Percentiles rank a stretch among this genome's conserved stretches.
phyloP scores from a whole-genome alignment of 2,329 filamentous ascomycete species.

The Ascochyta lentis region DNA sequence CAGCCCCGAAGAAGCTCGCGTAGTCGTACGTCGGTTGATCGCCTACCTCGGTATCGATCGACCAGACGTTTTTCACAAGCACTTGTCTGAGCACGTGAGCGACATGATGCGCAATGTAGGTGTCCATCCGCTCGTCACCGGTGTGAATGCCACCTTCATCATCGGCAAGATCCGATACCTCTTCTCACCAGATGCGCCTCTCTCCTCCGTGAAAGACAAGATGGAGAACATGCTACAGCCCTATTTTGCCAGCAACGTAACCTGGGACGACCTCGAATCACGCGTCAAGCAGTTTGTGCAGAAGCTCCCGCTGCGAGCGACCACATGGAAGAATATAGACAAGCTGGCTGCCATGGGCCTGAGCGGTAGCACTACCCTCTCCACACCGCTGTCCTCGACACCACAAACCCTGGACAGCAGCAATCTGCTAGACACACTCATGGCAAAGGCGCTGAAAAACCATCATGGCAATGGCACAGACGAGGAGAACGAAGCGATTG shows the following conservation, averaged over 20 bases:
- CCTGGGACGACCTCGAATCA: slow-evolving; percentile 24
- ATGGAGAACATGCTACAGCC: slow-evolving; percentile 24
- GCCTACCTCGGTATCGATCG: slow-evolving; percentile 10
- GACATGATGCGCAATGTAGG: slow-evolving; percentile 22
- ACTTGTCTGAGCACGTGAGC: not conserved
- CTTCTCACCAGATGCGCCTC: slow-evolving; percentile 1
- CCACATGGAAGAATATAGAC: slow-evolving; percentile 27
- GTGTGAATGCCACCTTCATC: slow-evolving; percentile 32
- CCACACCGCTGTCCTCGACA: slow-evolving; percentile 1
- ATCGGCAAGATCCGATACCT: slow-evolving; percentile 27
- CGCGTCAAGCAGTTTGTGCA: slow-evolving; percentile 29
- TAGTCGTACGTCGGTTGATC: slow-evolving; percentile 30
- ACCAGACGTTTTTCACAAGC: not conserved
- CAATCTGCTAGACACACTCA: slow-evolving; percentile 23
- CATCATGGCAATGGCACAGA: slow-evolving; percentile 26
- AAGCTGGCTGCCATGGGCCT: slow-evolving; percentile 36
- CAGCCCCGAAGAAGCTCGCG: slow-evolving; percentile 29
- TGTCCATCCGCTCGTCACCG: slow-evolving; percentile 35
- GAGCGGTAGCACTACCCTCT: slow-evolving; percentile 16
- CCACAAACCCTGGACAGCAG: slow-evolving; percentile 16
- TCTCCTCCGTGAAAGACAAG: slow-evolving; percentile 3
- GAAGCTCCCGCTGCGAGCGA: slow-evolving; percentile 26
- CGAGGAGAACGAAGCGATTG: slow-evolving; percentile 30
- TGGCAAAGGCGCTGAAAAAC: slow-evolving; percentile 31
- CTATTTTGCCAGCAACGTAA: slow-evolving; percentile 21